Evolutionary conservation across 176 grass and related monocot genomes (phyloP), one percentile per base, ranked within the genome.

Genomic region (Guadua angustifolia): DNA sequence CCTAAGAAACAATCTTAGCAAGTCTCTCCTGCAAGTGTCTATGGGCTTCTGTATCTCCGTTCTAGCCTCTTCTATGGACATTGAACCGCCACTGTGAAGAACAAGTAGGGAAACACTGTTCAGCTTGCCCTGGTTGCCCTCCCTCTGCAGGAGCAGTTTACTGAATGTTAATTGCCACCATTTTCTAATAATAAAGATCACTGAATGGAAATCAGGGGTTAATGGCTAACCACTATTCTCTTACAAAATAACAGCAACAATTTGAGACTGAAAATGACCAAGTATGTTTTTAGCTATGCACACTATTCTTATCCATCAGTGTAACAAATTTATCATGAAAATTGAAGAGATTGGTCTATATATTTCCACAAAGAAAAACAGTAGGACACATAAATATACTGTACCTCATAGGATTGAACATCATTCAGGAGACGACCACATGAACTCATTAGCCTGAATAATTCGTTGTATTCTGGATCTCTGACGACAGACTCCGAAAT

Each of bases 371-470:
- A 49, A 49, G 13, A 15, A 47, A 49, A 50, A 50, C 14, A 56
- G 18, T 21, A n/a, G 18, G 47, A 50, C 19, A 56, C 17, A 21
- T 0, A 16, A 53, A 24, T 38, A 73, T 58, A 15, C 1, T 22
- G 35, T 87, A 91, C 89, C 77, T 89, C 69, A 25, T 85, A 94
- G 67, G 83, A 73, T 82, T 84, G 92, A 3, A 89, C 14, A 39
- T 91, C 92, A 57, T 94, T 91, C 22, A 94, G 59, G 33, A 94
- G 80, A 58, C 87, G 92, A 25, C 89, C 89, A 38, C 92, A 94
- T 19, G 46, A 59, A 81, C 84, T 91, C 24, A 89, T 85, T 6
- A 87, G 81, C 49, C 33, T 82, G 50, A 82, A 85, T 42, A 94
- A 44, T 36, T 78, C 60, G 5, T 75, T n/a, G 60, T 89, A 95